Evolutionary conservation across 129 eudicot genomes (phyloP), one percentile per base, ranked within the genome.

Genomic region (Cynara cardunculus): DNA sequence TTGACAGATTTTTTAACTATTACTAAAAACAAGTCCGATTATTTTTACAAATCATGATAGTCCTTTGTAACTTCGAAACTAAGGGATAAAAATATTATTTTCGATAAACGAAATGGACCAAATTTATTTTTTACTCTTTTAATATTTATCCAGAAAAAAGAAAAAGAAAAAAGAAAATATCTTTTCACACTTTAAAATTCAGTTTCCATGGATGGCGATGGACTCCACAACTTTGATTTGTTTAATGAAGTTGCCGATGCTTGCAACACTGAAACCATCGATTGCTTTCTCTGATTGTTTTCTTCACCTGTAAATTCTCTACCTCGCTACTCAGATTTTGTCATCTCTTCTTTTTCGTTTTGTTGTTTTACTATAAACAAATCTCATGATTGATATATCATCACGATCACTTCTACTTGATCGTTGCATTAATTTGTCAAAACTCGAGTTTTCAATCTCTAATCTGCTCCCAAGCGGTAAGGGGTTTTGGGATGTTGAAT

Each of bases 391-490:
- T 77, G 19, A 34, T 53, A 44, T 28, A 69, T 19, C 27, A 71
- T 71, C 77, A 56, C 71, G 26, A 56, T 49, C 62, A 30, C 25
- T 71, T 79, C 77, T 53, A 71, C 25, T 71, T 46, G 67, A 46
- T 74, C 26, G 3, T 46, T 56, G 72, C 25, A 30, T 32, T 46
- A 31, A 49, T 31, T 46, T 3, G 6, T 71, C 35, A 16, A 19
- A 71, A 22, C 24, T 59, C n/a, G 4, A 28, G 10, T 79, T 79
- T 27, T 78, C 70, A 30, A 49, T 13, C 35, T 26, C 71, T 70
- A 79, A 70, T 79, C 37, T 53, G 62, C 34, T 30, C 66, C 46
- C 75, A 70, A 70, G 59, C 8, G 76, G 76, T 79, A 69, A 78
- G 18, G 16, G 4, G 19, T 71, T 56, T 56, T 56, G 46, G 35